Evolutionary conservation across 805 yeast species (phyloP).

Genomic region (Zygoascus ofunaensis): DNA sequence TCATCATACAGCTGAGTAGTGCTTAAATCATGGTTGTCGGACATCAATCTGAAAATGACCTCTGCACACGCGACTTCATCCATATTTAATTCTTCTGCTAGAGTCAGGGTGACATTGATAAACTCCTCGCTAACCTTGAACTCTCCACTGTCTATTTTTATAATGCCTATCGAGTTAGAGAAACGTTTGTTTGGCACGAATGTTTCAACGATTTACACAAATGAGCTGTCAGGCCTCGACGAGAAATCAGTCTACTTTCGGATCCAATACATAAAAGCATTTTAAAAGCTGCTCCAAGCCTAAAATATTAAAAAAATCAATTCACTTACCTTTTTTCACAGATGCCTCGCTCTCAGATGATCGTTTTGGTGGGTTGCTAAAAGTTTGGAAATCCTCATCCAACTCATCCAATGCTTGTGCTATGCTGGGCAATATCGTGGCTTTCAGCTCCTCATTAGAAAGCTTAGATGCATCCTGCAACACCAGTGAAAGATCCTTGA

Average conservation of each 20-base stretch:
- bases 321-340: neutral
- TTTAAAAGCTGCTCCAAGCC: too few relatives aligned
- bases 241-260: too few relatives aligned
- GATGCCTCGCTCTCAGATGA: neutral
- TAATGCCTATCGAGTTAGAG: too few relatives aligned
- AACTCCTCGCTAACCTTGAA: slow-evolving; percentile 60
- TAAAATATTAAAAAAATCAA: too few relatives aligned
- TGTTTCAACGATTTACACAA: too few relatives aligned
- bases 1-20: neutral
- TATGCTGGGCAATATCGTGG: neutral
- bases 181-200: too few relatives aligned
- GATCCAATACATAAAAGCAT: too few relatives aligned
- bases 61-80: slow-evolving; percentile 76
- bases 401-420: neutral
- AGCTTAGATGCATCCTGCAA: neutral
- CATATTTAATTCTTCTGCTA: slow-evolving; percentile 58
- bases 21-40: slow-evolving; percentile 23
- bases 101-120: slow-evolving; percentile 44
- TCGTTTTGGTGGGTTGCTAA: neutral
- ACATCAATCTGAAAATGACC: slow-evolving; percentile 43
- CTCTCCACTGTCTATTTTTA: slow-evolving; percentile 45
- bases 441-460: neutral
- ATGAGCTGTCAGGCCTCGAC: too few relatives aligned
- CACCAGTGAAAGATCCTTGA: neutral
- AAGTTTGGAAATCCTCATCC: neutral